phyloP scores from a whole-genome alignment of 2,329 filamentous ascomycete species.

The Fusarium scirpi region DNA sequence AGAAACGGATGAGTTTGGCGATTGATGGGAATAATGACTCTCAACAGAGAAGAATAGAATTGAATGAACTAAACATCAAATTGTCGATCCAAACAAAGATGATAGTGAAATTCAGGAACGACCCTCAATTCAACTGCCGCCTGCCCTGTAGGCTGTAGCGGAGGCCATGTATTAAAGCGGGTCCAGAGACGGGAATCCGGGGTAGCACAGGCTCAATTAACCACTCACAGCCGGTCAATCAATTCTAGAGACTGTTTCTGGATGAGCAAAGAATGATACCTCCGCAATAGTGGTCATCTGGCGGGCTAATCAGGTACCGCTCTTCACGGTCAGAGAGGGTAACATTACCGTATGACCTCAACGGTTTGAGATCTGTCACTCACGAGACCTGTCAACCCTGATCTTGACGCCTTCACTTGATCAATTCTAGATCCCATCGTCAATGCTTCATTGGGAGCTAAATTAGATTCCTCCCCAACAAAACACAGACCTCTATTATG shows the following conservation, averaged over 20 bases:
- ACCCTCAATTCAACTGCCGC: constrained; percentile 13
- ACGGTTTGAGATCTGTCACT: constrained; percentile 26
- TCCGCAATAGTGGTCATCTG: constrained; percentile 9
- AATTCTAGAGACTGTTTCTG: not conserved
- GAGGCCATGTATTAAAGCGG: constrained; percentile 5
- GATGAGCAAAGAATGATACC: constrained; percentile 7
- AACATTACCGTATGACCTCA: constrained; percentile 43
- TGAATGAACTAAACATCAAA: not conserved
- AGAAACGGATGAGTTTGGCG: not conserved
- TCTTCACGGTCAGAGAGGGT: not conserved
- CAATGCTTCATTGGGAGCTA: constrained; percentile 6
- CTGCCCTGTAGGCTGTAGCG: constrained; percentile 7
- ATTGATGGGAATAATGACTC: not conserved
- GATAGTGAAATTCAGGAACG: not conserved
- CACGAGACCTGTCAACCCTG: constrained; percentile 43
- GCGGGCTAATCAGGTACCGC: constrained; percentile 17
- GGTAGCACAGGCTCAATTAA: constrained; percentile 30
- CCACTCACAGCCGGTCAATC: constrained; percentile 37
- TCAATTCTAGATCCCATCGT: constrained; percentile 9
- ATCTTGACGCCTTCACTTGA: constrained; percentile 37
- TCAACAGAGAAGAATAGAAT: not conserved
- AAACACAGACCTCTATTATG: constrained; percentile 15
- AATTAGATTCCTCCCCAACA: constrained; percentile 6
- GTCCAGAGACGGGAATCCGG: constrained; percentile 36
- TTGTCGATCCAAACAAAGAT: not conserved